A percentile compares a stretch with the other conserved stretches of the same genome.
phyloP scores from a whole-genome alignment of 202 grass and related monocot species.

The Zoysia matrella region DNA sequence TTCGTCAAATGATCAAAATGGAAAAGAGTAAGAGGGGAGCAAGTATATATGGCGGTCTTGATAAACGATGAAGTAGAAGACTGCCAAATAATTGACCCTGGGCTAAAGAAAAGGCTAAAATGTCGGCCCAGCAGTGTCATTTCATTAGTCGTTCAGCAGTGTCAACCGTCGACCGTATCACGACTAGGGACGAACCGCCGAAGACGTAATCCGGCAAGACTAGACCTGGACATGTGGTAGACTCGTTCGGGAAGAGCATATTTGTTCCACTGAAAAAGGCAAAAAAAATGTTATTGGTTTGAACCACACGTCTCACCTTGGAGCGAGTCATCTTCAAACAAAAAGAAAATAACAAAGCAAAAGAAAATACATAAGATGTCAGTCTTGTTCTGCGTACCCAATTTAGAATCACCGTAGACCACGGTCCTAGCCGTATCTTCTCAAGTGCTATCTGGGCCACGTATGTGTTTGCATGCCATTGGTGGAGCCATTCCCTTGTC shows the following conservation, averaged over 20 bases:
- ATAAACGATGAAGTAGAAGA: background rate
- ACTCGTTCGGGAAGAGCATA: background rate
- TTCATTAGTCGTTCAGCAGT: background rate
- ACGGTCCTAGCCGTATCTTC: background rate
- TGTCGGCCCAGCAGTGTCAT: background rate
- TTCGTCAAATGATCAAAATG: too few species aligned
- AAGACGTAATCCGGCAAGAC: background rate
- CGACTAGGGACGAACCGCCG: background rate
- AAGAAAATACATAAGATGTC: background rate
- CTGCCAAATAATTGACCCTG: background rate
- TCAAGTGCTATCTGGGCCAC: background rate
- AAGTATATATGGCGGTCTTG: background rate
- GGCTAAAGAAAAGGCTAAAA: slow-evolving; percentile 7
- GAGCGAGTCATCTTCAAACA: background rate
- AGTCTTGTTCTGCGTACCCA: background rate
- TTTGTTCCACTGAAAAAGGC: too few species aligned
- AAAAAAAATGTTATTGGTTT: background rate
- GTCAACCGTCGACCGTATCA: background rate
- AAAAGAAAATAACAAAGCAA: background rate
- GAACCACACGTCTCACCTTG: background rate
- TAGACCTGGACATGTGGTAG: background rate
- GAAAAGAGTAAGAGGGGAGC: background rate
- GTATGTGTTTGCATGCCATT: background rate
- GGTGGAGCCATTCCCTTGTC: slow-evolving; percentile 9
- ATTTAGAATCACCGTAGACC: background rate